Conservation (phyloP, 306 rosid genomes). For the Crataegus laevigata region DNA sequence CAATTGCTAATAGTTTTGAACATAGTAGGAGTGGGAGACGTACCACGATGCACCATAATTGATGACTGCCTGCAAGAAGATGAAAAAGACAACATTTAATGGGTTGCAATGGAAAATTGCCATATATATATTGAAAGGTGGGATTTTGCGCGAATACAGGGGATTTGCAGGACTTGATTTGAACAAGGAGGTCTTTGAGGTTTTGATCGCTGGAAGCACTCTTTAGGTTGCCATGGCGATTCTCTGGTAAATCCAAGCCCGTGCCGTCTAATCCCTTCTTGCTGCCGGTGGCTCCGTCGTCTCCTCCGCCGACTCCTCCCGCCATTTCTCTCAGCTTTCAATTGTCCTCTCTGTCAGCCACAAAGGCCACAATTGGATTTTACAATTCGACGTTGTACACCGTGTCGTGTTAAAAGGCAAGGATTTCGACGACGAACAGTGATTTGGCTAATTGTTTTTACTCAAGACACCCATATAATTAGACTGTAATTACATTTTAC, state of each 20-base stretch:
- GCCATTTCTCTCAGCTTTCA: background rate
- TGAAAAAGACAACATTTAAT: background rate
- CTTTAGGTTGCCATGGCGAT: constrained; percentile 45
- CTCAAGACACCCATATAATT: background rate
- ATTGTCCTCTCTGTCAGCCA: background rate
- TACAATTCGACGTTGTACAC: background rate
- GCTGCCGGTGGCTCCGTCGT: constrained; percentile 16
- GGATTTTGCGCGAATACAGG: constrained; percentile 31
- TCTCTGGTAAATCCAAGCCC: constrained; percentile 32
- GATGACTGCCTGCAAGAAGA: constrained; percentile 66
- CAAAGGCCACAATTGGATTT: background rate
- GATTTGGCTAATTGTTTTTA: background rate
- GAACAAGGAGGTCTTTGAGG: constrained; percentile 41
- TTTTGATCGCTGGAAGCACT: constrained; percentile 56
- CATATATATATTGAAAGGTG: background rate
- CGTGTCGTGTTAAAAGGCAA: too few relatives aligned
- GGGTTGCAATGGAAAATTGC: background rate
- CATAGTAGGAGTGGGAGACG: background rate
- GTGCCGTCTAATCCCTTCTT: constrained; percentile 45
- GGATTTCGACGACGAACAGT: background rate
- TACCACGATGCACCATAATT: constrained; percentile 92
- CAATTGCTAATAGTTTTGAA: background rate
- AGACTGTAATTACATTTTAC: too few relatives aligned
- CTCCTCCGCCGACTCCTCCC: background rate
- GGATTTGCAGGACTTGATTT: constrained; percentile 73